Evolutionary conservation across 1,139 yeast species (phyloP), one percentile per base, ranked within the genome.

Genomic region (Pichia norvegensis): DNA sequence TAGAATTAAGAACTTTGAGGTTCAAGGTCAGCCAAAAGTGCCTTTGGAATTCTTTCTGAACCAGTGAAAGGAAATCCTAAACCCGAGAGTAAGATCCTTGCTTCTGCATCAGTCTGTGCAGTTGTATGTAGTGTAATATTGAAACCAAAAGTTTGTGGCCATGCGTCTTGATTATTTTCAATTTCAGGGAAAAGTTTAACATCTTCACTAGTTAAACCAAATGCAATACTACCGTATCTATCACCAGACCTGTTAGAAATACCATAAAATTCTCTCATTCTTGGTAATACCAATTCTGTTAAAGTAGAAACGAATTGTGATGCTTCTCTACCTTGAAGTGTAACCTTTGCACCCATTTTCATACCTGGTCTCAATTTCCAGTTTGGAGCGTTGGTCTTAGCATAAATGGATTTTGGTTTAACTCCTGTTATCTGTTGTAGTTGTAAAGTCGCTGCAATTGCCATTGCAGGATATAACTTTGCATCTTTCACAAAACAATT

Each of bases 371-470:
- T 79, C 47, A 88, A 74, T 57, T 81, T 81, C 96, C 97, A 90
- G 38, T 79, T 77, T 46, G 92, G 84, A 41, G 87, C 86, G 65
- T 88, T 88, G 14, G 85, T 74, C 59, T 78, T 85, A 41, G 95
- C 83, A 62, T 72, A 83, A 29, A 87, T 71, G 36, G 82, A 74
- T 53, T 74, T 72, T 38, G 97, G 90, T 64, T 87, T 86, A 54
- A 76, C 81, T 53, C 95, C 95, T 31, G 98, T 90, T 59, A 94
- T 85, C 64, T 92, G 97, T 55, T 95, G 95, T 47, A 94, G 65
- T 65, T 86, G 95, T 52, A 87, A 72, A 52, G 81, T 72, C 17
- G 95, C 87, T 33, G 92, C 76, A 49, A 90, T 78, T 42, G 88
- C 86, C 51, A 81, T 73, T 68, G 88, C 81, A 40, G 80, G 74